Evolutionary conservation across 2,329 filamentous ascomycete genomes (phyloP), one percentile per base, ranked within the genome.

Genomic region (Myriosclerotinia duriaeana): DNA sequence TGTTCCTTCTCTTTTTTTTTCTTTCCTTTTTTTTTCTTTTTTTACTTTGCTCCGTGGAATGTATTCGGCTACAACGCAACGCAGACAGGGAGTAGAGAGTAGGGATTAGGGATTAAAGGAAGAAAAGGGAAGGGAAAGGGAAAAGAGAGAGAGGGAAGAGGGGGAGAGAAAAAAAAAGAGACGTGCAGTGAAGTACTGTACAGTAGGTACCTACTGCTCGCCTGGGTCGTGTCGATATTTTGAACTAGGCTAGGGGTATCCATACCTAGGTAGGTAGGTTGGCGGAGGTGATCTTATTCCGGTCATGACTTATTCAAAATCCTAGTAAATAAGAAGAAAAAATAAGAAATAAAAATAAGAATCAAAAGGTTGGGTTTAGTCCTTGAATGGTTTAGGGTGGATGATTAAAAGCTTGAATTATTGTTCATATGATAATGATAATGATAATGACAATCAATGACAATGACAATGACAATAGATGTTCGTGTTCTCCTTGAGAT

Each of bases 231-330:
- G 50, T 64, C 40, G 50, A 17, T 44, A 55, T 59, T 64, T 17
- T 14, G 38, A 55, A 60, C 53, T 50, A 60, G 58, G 50, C 58
- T 60, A 48, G 56, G 56, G 56, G 26, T n/a, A 62, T 30, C 22
- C 14, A 38, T 38, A 53, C n/a, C 44, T 53, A 42, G 26, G 26
- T 26, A 26, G 26, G 34, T n/a, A 62, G 36, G 48, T 54, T 53
- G 36, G 38, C 26, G 50, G 36, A 55, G 60, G 46, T 44, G 50
- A 42, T 64, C 48, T 64, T 64, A 53, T 64, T 64, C 60, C 17
- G 60, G 48, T 63, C 60, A 48, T 63, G 26, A 44, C 17, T 63
- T 63, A 4, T n/a, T 5, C 20, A 7, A 15, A n/a, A 53, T 53
- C 60, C 60, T 63, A 42, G 60, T 53, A 26, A 20, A n/a, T 15